A percentile compares a stretch with the other conserved stretches of the same genome.
phyloP scores from a whole-genome alignment of 2,329 filamentous ascomycete species.

The Botrytis elliptica region DNA sequence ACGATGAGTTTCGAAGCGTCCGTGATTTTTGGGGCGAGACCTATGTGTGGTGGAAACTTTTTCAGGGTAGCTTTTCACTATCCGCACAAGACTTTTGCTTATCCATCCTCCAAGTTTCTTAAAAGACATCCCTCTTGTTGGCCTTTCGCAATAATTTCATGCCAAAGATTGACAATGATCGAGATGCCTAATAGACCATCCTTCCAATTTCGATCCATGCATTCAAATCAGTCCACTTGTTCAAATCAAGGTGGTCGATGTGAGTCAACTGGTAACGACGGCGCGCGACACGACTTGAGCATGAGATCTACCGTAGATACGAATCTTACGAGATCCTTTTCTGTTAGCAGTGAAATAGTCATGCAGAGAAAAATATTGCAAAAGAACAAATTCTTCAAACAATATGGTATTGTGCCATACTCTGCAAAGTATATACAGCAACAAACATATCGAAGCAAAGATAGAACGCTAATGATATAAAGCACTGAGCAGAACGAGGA shows the following conservation, averaged over 20 bases:
- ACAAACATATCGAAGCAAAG: not conserved
- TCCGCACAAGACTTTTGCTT: not conserved
- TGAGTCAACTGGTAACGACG: not conserved
- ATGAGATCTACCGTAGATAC: not conserved
- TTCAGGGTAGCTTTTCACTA: not conserved
- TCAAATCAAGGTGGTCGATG: not conserved
- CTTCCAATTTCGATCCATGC: not conserved
- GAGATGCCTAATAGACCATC: not conserved
- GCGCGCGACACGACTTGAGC: not conserved
- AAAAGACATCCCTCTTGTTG: not conserved
- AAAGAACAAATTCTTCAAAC: not conserved
- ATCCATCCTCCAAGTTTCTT: not conserved
- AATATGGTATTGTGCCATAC: not conserved
- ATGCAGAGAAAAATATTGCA: conserved; percentile 1
- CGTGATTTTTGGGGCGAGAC: not conserved
- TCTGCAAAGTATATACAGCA: conserved; percentile 3
- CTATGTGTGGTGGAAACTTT: not conserved
- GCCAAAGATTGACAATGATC: not conserved
- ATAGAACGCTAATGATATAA: not conserved
- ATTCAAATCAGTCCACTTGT: not conserved
- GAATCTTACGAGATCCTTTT: not conserved
- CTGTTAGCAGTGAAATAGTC: not conserved
- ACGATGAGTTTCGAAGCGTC: not conserved
- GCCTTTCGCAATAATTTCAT: not conserved
- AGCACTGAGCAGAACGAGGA: not conserved